Base-by-base conservation (phyloP, 2,329 filamentous ascomycete species). In the Atkinsonella hypoxylon region DNA sequence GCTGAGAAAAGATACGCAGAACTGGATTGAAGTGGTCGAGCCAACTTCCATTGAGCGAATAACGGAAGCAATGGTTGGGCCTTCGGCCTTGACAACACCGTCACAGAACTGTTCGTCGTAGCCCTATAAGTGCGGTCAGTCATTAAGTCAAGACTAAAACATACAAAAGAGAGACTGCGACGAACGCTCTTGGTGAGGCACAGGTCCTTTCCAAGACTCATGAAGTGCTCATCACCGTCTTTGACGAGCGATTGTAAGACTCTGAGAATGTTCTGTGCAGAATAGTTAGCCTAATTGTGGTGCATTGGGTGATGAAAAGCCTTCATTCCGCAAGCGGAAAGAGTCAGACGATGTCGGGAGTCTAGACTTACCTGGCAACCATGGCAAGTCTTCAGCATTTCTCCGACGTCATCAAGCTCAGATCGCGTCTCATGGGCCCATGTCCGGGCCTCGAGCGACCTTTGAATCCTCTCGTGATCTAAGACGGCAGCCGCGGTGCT, bases 91-190 rank as follows among this genome's bases (percentile, higher is more conserved):
- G 18, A 79, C 68, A 11, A 73, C 64, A 4, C 77, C 78, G 2
- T 68, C 62, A 50, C 77, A 81, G 34, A 79, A 76, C 58, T 80
- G 76, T 31, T 64, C 57, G 49, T 80, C 77, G 55, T 75, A 70
- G 39, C 66, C 61, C 69, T 76, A 30, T 17, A 2, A 45, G 17
- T 22, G 17, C 10, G 34, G 13, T 47, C n/a, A 39, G 32, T 17
- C 10, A 26, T n/a, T n/a, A 22, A 20, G 10, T 8, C 39, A 20
- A 41, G 32, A 26, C 31, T 47, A 11, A 39, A n/a, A 12, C 17
- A 20, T 31, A 13, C 12, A 17, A n/a, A 31, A 5, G 13, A 41
- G n/a, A 20, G 8, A 20, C 34, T 18, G 18, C 10, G n/a, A 17
- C 1, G 13, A 51, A 65, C 65, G 30, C 56, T 58, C 45, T 58